Conservation (phyloP, 345 rosid species). For the Populus alba region DNA sequence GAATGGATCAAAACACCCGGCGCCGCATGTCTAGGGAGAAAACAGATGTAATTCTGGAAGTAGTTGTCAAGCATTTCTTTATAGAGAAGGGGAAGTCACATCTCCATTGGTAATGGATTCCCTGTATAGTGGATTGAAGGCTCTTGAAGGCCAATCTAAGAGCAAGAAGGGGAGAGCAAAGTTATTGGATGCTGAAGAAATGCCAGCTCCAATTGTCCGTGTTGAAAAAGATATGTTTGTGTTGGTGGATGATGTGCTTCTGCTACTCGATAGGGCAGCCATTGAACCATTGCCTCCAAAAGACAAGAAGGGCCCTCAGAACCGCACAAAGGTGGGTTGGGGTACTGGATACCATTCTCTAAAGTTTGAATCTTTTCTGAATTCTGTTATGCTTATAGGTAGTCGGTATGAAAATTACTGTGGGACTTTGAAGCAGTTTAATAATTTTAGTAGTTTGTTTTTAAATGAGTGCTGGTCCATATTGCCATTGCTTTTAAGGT, state of each 20-base stretch:
- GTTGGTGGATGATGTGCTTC: constrained; percentile 76
- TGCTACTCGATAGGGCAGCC: constrained; percentile 74
- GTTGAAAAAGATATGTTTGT: constrained; percentile 73
- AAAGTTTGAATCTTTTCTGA: constrained; percentile 1
- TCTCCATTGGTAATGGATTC: constrained; percentile 99
- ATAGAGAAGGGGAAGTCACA: constrained; percentile 89
- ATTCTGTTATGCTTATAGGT: neutral
- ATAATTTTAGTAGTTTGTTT: neutral
- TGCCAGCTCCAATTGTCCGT: constrained; percentile 70
- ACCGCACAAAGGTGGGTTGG: constrained; percentile 65
- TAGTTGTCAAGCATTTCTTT: constrained; percentile 84
- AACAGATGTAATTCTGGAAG: constrained; percentile 69
- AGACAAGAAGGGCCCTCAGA: constrained; percentile 82
- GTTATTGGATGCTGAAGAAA: constrained; percentile 56
- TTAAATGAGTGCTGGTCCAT: neutral
- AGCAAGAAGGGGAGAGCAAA: constrained; percentile 56
- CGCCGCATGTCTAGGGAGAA: constrained; percentile 79
- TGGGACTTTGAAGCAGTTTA: neutral
- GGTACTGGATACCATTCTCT: neutral
- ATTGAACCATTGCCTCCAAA: constrained; percentile 78
- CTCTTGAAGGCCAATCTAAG: constrained; percentile 81
- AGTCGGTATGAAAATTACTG: neutral
- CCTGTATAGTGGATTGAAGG: constrained; percentile 91
- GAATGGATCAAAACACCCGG: constrained; percentile 66
- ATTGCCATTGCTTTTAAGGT: neutral